Percentiles rank a stretch among this genome's conserved stretches.
These are phyloP conservation scores for Peronospora destructor DNA, from an alignment of 352 stramenopile genomes.

Conservation along the genomic window DNA sequence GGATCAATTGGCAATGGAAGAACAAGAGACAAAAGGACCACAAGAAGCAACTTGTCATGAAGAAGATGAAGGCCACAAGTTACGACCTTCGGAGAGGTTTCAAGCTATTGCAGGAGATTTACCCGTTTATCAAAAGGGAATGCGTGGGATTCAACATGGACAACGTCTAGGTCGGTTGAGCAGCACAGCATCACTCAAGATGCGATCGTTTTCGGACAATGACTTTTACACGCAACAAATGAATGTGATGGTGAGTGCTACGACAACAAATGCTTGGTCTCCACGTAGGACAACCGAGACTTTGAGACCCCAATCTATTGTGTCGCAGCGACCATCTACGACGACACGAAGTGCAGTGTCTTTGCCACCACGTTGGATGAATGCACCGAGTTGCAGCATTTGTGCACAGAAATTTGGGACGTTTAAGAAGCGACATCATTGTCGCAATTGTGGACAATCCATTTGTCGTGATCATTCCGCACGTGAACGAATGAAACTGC, in stretches of 20 bases:
- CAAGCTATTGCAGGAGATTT: conserved; percentile 34
- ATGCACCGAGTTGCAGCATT: conserved; percentile 77
- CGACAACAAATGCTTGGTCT: conserved; percentile 21
- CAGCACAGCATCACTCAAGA: conserved; percentile 45
- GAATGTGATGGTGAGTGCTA: conserved; percentile 12
- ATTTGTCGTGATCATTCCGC: conserved; percentile 83
- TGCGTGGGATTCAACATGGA: conserved; percentile 11
- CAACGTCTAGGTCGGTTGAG: conserved; percentile 30
- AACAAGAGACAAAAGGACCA: conserved; percentile 29
- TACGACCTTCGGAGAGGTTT: conserved; percentile 30
- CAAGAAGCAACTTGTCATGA: conserved; percentile 14
- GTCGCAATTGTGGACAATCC: conserved; percentile 80
- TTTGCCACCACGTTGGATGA: conserved; percentile 78
- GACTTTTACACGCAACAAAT: conserved; percentile 48
- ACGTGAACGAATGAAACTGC: conserved; percentile 71
- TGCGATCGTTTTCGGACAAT: conserved; percentile 61
- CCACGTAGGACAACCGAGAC: conserved; percentile 27
- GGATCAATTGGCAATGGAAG: conserved; percentile 45
- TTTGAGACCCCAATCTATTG: conserved; percentile 34
- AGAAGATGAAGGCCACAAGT: conserved; percentile 22
- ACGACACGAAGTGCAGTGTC: conserved; percentile 38
- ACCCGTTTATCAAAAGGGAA: conserved; percentile 12
- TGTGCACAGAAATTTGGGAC: conserved; percentile 73
- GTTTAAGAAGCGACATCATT: conserved; percentile 85
- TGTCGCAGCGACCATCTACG: conserved; percentile 28